phyloP scores from a whole-genome alignment of 1,139 yeast species.

The Debaryomyces sp. region DNA sequence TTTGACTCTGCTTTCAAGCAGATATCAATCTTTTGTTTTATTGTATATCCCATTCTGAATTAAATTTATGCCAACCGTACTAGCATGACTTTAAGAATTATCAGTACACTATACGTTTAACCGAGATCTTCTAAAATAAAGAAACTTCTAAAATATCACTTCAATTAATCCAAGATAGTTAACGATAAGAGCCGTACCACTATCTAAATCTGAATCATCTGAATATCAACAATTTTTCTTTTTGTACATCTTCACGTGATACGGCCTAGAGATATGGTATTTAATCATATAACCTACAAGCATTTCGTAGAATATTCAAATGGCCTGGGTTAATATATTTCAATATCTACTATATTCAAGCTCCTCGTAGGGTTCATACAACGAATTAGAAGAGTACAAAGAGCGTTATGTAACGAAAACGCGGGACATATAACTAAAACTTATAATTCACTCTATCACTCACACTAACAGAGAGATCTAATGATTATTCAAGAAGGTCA shows the following conservation, averaged over 20 bases:
- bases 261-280: neutral
- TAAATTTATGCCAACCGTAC: neutral
- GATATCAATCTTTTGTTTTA: conserved; percentile 67
- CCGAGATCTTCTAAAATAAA: neutral
- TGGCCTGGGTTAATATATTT: too few species aligned
- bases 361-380: too few species aligned
- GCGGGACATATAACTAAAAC: neutral
- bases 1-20: conserved; percentile 67
- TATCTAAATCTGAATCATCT: neutral
- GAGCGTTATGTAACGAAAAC: neutral
- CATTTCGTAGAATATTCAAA: too few species aligned
- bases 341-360: too few species aligned
- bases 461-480: neutral
- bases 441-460: neutral
- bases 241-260: neutral
- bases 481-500: conserved; percentile 38
- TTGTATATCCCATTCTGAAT: conserved; percentile 53
- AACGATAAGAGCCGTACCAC: neutral
- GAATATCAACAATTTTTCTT: neutral
- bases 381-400: neutral
- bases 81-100: neutral
- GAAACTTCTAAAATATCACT: neutral
- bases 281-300: neutral
- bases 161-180: neutral
- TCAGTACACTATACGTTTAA: neutral